These are phyloP conservation scores for Xerocomus minutiporus DNA, from an alignment of 1,284 basidiomycete genomes.

Conservation along the genomic window DNA sequence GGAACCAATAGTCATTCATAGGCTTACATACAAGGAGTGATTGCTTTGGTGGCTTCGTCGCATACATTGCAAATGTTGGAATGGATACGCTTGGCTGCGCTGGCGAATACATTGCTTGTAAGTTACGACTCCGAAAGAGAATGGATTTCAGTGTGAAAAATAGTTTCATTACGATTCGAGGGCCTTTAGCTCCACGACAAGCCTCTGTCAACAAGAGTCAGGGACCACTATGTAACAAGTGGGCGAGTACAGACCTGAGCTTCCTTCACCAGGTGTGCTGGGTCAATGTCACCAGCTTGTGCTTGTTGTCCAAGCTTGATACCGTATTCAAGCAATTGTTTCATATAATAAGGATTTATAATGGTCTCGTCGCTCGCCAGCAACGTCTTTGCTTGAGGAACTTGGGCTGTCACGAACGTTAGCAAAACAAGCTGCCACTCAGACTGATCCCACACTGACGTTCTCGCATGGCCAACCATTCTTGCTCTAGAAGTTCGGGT, in stretches of 20 bases:
- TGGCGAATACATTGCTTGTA: conserved; percentile 29
- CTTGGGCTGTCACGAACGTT: conserved; percentile 19
- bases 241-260: conserved; percentile 43
- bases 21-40: conserved; percentile 29
- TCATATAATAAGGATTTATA: conserved; percentile 72
- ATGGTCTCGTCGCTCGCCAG: conserved; percentile 57
- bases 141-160: conserved; percentile 1
- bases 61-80: conserved; percentile 29
- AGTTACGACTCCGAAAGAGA: conserved; percentile 13
- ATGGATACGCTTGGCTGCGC: conserved; percentile 21
- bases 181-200: conserved; percentile 36
- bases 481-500: conserved; percentile 63
- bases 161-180: conserved; percentile 29
- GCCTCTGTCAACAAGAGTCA: conserved; percentile 24
- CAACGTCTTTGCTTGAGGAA: conserved; percentile 31
- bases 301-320: conserved; percentile 48
- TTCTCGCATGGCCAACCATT: conserved; percentile 62
- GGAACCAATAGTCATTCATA: conserved; percentile 20
- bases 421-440: conserved; percentile 15
- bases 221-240: not conserved
- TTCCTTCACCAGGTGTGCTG: conserved; percentile 40
- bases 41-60: conserved; percentile 25
- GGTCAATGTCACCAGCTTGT: conserved; percentile 35
- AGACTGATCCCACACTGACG: conserved; percentile 30
- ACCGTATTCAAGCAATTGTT: conserved; percentile 62